Base-by-base conservation (phyloP, 2,329 filamentous ascomycete genomes). In the Phyllosticta paracitricarpa region DNA sequence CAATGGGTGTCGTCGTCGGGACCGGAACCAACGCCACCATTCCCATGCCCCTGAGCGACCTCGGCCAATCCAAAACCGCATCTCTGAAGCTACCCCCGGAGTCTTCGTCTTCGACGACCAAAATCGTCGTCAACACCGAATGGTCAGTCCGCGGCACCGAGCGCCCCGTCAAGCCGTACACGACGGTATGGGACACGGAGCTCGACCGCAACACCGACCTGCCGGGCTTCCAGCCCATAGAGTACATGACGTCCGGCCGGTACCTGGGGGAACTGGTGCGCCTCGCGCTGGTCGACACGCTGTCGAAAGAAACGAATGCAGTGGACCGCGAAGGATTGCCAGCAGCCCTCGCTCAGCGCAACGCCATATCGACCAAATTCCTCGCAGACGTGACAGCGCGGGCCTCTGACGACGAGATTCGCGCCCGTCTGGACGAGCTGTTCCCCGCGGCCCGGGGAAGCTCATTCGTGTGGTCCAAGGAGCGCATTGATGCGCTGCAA, bases 21-120 rank as follows among this genome's bases (percentile, higher is more conserved):
- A 93, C 89, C 0, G 89, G 89, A 3, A 87, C 86, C 69, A 93
- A 93, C 68, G 89, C 89, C 1, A 93, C 89, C 1, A 85, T 93
- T 51, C 85, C 88, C 0, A 81, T 94, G 71, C 83, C 81, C 66
- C 75, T 88, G 57, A 80, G 75, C 55, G 81, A 79, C 61, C 77
- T 94, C 19, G 83, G 88, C 64, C 76, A 81, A 8, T 81, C 79
- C 61, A 93, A 93, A 70, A 73, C 78, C 67, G 84, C 76, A 57
- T 73, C 68, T 64, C 78, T 84, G 54, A 63, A 65, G 10, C 58
- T 73, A 8, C 75, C 78, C 5, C 65, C 67, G 4, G 62, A 65
- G 2, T 14, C 64, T 66, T 64, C 24, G 65, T 78, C 1, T 75
- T 78, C 12, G 79, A 7, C 22, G 12, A 19, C 87, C 6, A 86